Base-by-base conservation (phyloP, 495 filamentous ascomycete genomes). In the Lasiosphaeriaceae sp. region DNA sequence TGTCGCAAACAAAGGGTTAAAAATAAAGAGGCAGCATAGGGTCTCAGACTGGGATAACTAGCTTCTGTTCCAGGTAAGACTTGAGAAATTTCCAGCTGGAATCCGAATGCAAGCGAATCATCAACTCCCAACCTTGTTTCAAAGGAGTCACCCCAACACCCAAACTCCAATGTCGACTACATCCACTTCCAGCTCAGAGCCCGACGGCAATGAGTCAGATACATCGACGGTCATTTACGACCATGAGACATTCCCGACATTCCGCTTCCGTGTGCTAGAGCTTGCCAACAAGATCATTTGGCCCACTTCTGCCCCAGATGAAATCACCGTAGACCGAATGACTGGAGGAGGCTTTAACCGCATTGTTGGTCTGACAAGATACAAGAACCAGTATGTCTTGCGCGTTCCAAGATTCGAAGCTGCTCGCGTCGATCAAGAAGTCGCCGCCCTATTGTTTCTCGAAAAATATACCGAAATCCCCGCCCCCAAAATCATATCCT, bases 381-480 rank as follows among this genome's bases (percentile, higher is more conserved):
- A 19, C 11, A 8, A 43, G 3, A 12, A 17, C 11, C 34, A 56
- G 11, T 44, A 51, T 34, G 26, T 51, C 34, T 6, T 56, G 34
- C 54, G 54, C 21, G 44, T 56, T 21, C 54, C 47, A 5, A n/a
- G 47, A 41, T 29, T 17, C 19, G 35, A 39, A 9, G 35, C 26
- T 11, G 47, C 21, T 4, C 21, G 23, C 7, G 11, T 50, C 16
- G 24, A 31, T 2, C 22, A 31, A 7, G 45, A 51, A 8, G 17
- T 56, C 9, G 54, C 54, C 7, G 11, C 34, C 7, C 54, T 56
- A 5, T 16, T 19, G 3, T 56, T 56, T 35, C 19, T 56, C 19
- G 21, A 50, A 7, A 20, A 21, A 16, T 3, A 50, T 16, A 50
- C 54, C 17, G 3, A 29, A 14, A 56, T 56, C 16, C 35, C 34